Conservation (phyloP, 441 rosid species). For the Populus hybrid region DNA sequence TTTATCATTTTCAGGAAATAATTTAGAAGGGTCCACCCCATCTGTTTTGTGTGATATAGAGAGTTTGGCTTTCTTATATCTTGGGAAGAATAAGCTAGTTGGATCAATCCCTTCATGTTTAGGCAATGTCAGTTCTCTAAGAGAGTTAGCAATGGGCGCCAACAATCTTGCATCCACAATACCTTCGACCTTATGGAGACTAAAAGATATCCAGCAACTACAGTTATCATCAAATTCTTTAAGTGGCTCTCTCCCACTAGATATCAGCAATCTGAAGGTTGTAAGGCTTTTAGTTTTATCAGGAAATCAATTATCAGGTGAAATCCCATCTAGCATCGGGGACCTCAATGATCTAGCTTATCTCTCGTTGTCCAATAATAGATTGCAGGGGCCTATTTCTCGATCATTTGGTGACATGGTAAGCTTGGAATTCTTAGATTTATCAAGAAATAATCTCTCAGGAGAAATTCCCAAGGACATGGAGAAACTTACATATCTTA, state of each 20-base stretch:
- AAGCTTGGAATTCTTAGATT: constrained; percentile 19
- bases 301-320: constrained; percentile 17
- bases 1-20: neutral
- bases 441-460: constrained; percentile 24
- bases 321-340: constrained; percentile 14
- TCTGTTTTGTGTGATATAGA: neutral
- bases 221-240: constrained; percentile 26
- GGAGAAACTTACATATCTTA: neutral
- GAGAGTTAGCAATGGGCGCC: neutral
- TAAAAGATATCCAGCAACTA: neutral
- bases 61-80: neutral
- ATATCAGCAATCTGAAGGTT: constrained; percentile 22
- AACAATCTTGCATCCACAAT: neutral
- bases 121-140: neutral
- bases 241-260: constrained; percentile 14
- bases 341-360: constrained; percentile 6
- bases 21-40: constrained; percentile 2
- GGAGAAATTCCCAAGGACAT: constrained; percentile 20
- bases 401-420: constrained; percentile 9
- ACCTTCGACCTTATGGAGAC: constrained; percentile 5
- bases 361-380: constrained; percentile 20
- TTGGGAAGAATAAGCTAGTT: neutral
- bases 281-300: constrained; percentile 12
- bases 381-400: constrained; percentile 22
- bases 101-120: neutral